Base-by-base conservation (phyloP, 2,329 filamentous ascomycete genomes). In the Aphanocladium album region DNA sequence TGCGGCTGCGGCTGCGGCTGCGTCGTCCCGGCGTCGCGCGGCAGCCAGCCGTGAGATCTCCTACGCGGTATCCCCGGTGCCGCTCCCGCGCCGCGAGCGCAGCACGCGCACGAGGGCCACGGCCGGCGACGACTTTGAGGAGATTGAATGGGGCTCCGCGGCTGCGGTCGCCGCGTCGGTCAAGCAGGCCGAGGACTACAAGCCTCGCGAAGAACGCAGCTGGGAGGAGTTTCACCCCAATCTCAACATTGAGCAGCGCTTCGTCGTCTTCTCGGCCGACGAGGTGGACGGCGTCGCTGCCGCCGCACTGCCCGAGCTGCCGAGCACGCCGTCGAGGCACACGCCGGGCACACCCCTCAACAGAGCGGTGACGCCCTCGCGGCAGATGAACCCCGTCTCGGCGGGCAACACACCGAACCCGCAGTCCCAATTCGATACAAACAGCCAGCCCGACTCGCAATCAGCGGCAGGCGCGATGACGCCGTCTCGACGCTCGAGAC, bases 181-280 rank as follows among this genome's bases (percentile, higher is more conserved):
- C 62, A 90, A 91, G 67, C 92, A 96, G 71, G 93, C 87, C 68
- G 95, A 98, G 78, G 93, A 93, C 55, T 98, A 98, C 76, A 99
- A 99, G 73, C 95, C 95, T 35, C 84, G 95, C 70, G 95, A 99
- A 76, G 95, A 99, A 77, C 87, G 93, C 64, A 91, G 91, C 57
- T 99, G 93, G 92, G 93, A 97, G 70, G 95, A 99, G 72, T 98
- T 98, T 65, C 95, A 99, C 74, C 92, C 91, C 0, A 91, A 97
- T 68, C 84, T 99, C 57, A 93, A 98, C 76, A 92, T 97, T 53
- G 91, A 96, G 60, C 83, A 83, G 14, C 85, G 84, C 4, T 89
- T 97, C 65, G 85, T 89, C 66, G 80, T 96, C 2, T 93, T 93
- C 70, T 86, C 83, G 53, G 87, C 92, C 2, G 88, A 95, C 64